Conservation (phyloP, 2,329 filamentous ascomycete genomes). For the Colletotrichum phormii region DNA sequence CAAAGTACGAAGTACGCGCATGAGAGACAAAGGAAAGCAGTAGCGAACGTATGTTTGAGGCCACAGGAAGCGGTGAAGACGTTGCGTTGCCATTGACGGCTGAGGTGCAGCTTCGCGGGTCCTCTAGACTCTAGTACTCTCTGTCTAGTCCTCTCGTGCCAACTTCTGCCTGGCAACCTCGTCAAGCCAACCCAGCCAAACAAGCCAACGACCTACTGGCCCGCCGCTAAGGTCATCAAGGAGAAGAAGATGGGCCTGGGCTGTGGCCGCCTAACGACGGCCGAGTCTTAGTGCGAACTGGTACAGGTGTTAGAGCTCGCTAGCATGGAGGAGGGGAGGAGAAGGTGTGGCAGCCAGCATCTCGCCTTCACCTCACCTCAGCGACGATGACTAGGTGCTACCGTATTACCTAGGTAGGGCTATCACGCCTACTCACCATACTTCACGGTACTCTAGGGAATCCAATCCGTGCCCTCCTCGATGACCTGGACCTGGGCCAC, state of each 20-base stretch:
- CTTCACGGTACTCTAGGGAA: neutral
- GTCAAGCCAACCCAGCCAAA: neutral
- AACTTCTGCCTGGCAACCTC: slow-evolving; percentile 15
- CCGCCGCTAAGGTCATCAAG: neutral
- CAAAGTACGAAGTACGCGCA: neutral
- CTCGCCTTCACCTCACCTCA: slow-evolving; percentile 10
- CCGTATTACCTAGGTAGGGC: too few relatives aligned
- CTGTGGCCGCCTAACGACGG: slow-evolving; percentile 22
- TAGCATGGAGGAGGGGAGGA: neutral
- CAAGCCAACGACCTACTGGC: slow-evolving; percentile 15
- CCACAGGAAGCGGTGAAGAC: slow-evolving; percentile 16
- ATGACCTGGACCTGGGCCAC: neutral
- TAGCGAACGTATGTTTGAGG: slow-evolving; percentile 20
- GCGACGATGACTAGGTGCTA: slow-evolving; percentile 2
- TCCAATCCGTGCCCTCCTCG: too few relatives aligned
- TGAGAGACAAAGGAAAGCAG: slow-evolving; percentile 26
- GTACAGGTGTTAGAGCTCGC: slow-evolving; percentile 11
- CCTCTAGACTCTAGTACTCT: neutral
- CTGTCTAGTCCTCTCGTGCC: neutral
- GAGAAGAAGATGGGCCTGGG: slow-evolving; percentile 17
- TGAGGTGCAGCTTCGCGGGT: neutral
- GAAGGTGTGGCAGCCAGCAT: slow-evolving; percentile 28
- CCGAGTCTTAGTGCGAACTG: slow-evolving; percentile 28
- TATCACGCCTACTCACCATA: neutral
- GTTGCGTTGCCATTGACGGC: slow-evolving; percentile 25